Base-by-base conservation (phyloP, 2,329 filamentous ascomycete genomes). In the Pseudogymnoascus sp. region DNA sequence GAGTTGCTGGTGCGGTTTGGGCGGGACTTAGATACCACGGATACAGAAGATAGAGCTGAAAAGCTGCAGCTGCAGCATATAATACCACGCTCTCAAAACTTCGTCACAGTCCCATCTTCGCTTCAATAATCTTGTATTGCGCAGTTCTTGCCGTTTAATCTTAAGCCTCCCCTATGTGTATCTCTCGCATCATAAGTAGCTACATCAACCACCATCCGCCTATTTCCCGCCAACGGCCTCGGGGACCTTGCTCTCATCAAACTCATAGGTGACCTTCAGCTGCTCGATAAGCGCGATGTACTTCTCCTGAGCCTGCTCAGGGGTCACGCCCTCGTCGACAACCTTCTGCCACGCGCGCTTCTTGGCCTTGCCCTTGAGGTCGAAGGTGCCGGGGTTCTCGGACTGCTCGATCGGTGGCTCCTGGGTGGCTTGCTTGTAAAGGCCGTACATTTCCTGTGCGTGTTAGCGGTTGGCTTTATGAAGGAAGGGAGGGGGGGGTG, bases 331-430 rank as follows among this genome's bases (percentile, higher is more conserved):
- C 65, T 86, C 81, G 66, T 92, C 83, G 71, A 84, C 83, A 66
- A 86, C 71, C 73, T 86, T 82, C 77, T 91, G 78, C 91, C 91
- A 96, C 62, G 88, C 85, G 70, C 80, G 82, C 78, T 87, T 84
- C 83, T 95, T 96, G 71, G 85, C 85, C 79, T 94, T 95, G 77
- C 80, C 85, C 89, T 86, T 86, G 65, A 91, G 72, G 75, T 91
- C 84, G 72, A 91, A 90, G 77, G 85, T 82, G 77, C 88, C 85
- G 31, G 87, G 87, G 67, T 77, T 75, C 63, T 81, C 67, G 23
- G 74, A 71, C 42, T 73, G 67, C 61, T 72, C 70, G 67, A 77
- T 69, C 10, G 72, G 67, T 18, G 70, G 69, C 61, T 76, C 74
- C 56, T 73, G 70, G 35, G 67, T 74, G 64, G 77, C 77, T 68